A percentile compares a stretch with the other conserved stretches of the same genome.
Conservation (phyloP, 2,329 filamentous ascomycete species). For the Mycosphaerella sp. region DNA sequence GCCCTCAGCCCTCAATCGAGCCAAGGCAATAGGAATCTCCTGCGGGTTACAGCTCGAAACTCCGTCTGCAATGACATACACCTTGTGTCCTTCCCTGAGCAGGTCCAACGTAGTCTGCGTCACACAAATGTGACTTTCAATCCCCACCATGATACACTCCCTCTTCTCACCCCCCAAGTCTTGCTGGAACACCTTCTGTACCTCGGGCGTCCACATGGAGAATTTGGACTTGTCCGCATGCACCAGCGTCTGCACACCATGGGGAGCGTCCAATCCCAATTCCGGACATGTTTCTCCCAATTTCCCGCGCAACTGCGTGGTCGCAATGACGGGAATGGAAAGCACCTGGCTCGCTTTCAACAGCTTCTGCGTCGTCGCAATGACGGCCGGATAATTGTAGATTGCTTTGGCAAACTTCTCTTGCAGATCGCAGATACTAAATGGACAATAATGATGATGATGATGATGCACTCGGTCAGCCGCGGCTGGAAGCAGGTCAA, state of each 20-base stretch:
- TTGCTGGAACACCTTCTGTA: slow-evolving; percentile 45
- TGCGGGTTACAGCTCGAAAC: slow-evolving; percentile 80
- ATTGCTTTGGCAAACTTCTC: slow-evolving; percentile 85
- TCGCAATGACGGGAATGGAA: slow-evolving; percentile 72
- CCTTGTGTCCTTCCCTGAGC: slow-evolving; percentile 64
- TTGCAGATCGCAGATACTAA: slow-evolving; percentile 86
- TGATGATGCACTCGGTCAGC: not conserved
- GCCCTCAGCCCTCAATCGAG: slow-evolving; percentile 66
- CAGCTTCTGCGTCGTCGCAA: slow-evolving; percentile 48
- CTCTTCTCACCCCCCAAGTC: slow-evolving; percentile 39
- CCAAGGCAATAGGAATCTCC: slow-evolving; percentile 74
- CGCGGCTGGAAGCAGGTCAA: not conserved
- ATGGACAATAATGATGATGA: not conserved
- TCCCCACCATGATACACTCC: slow-evolving; percentile 74
- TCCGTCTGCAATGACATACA: slow-evolving; percentile 83
- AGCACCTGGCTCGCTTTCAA: slow-evolving; percentile 48
- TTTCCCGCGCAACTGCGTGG: slow-evolving; percentile 73
- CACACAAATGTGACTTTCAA: slow-evolving; percentile 91
- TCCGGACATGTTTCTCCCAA: slow-evolving; percentile 75
- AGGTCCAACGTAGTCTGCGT: slow-evolving; percentile 87
- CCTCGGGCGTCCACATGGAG: slow-evolving; percentile 72
- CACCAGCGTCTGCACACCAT: slow-evolving; percentile 48
- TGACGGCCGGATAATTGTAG: slow-evolving; percentile 72
- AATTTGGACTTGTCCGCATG: slow-evolving; percentile 83
- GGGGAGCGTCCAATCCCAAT: slow-evolving; percentile 49